phyloP scores from a whole-genome alignment of 2,329 filamentous ascomycete species.

The Calycina herbarum region DNA sequence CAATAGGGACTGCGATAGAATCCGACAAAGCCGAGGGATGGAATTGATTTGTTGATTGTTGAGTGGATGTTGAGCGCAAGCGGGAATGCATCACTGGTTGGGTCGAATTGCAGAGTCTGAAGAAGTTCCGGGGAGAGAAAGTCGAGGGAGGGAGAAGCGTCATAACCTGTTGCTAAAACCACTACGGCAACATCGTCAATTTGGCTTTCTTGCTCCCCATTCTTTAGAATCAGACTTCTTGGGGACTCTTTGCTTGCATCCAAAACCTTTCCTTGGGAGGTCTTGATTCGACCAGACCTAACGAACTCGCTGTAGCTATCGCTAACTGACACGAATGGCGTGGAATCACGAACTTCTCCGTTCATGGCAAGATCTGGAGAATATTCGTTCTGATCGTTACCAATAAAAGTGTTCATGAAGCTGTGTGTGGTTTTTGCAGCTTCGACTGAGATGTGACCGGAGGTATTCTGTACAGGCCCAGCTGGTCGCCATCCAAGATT shows the following conservation, averaged over 20 bases:
- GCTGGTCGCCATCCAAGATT: constrained; percentile 63
- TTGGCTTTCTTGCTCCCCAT: constrained; percentile 29
- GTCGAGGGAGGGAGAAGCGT: constrained; percentile 60
- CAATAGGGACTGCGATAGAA: constrained; percentile 85
- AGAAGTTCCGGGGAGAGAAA: constrained; percentile 62
- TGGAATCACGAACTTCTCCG: constrained; percentile 41
- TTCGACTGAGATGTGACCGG: constrained; percentile 63
- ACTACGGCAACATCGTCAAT: constrained; percentile 64
- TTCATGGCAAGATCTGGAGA: constrained; percentile 37
- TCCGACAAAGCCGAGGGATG: constrained; percentile 74
- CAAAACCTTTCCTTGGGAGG: constrained; percentile 36
- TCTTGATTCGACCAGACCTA: constrained; percentile 58
- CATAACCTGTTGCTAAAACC: constrained; percentile 75
- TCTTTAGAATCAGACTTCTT: constrained; percentile 33
- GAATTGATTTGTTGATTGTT: constrained; percentile 59
- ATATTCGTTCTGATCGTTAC: constrained; percentile 55
- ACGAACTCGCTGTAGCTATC: constrained; percentile 75
- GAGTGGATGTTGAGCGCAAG: constrained; percentile 68
- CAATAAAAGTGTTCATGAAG: constrained; percentile 49
- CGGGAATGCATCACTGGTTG: constrained; percentile 49
- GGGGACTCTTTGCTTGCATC: neutral
- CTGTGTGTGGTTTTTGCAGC: constrained; percentile 55
- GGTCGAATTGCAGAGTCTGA: constrained; percentile 56
- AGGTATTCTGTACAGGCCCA: constrained; percentile 58
- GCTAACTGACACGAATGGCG: constrained; percentile 67